Conservation (phyloP, 2,329 filamentous ascomycete genomes). For the Zymoseptoria brevis region DNA sequence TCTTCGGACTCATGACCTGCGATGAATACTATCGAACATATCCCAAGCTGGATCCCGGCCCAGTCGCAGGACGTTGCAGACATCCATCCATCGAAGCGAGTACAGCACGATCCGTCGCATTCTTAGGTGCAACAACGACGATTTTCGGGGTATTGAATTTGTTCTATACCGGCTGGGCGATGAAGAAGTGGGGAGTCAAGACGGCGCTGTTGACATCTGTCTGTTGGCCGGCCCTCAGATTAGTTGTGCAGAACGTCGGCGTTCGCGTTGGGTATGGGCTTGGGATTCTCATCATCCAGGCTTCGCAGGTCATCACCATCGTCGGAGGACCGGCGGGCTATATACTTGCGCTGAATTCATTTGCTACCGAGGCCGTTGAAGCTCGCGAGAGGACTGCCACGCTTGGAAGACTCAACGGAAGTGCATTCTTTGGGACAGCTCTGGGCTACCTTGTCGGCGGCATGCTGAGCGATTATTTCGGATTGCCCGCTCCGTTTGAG, state of each 20-base stretch:
- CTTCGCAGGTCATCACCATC: constrained; percentile 59
- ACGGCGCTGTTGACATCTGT: constrained; percentile 55
- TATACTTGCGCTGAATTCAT: constrained; percentile 60
- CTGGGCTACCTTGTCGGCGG: constrained; percentile 59
- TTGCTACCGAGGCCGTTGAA: constrained; percentile 57
- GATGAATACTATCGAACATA: constrained; percentile 59
- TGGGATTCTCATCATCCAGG: constrained; percentile 62
- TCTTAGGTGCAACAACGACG: constrained; percentile 60
- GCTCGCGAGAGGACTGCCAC: constrained; percentile 54
- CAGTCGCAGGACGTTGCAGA: constrained; percentile 46
- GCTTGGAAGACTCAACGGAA: constrained; percentile 58
- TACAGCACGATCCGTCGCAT: constrained; percentile 55
- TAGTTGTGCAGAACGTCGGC: constrained; percentile 57
- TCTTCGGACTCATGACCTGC: constrained; percentile 65
- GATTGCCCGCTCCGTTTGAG: constrained; percentile 58
- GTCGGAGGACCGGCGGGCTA: constrained; percentile 63
- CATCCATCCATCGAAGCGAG: constrained; percentile 55
- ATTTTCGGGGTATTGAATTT: constrained; percentile 61
- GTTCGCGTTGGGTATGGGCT: constrained; percentile 52
- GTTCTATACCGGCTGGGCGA: constrained; percentile 58
- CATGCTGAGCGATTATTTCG: constrained; percentile 54
- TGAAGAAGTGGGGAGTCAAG: constrained; percentile 59
- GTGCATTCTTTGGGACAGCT: constrained; percentile 58
- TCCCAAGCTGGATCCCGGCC: constrained; percentile 36
- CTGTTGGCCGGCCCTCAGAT: constrained; percentile 55